Conservation (phyloP, 2,329 filamentous ascomycete species). For the Emmonsiellopsis sp. region DNA sequence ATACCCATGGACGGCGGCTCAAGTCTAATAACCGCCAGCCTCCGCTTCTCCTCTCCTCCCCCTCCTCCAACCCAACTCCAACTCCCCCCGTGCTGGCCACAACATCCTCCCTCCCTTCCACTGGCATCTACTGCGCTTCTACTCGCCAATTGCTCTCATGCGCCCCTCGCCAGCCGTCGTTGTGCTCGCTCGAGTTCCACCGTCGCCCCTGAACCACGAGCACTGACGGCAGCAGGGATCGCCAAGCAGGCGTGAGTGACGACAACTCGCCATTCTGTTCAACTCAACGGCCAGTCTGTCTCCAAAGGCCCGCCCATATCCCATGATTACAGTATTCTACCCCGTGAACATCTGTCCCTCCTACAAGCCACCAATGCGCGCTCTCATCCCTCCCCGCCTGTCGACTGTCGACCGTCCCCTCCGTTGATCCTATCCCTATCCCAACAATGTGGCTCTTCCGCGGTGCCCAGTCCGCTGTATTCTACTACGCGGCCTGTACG, state of each 20-base stretch:
- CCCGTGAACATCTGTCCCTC: too few species aligned
- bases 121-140: background rate
- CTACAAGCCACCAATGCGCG: background rate
- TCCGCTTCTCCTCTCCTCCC: too few species aligned
- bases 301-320: too few species aligned
- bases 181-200: background rate
- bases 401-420: background rate
- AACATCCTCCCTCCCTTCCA: background rate
- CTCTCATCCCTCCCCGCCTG: background rate
- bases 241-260: too few species aligned
- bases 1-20: too few species aligned
- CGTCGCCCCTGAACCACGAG: background rate
- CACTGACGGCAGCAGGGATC: too few species aligned
- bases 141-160: background rate
- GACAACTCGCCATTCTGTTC: too few species aligned
- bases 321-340: background rate
- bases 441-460: slow-evolving; percentile 38
- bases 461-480: slow-evolving; percentile 41
- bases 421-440: too few species aligned
- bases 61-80: background rate
- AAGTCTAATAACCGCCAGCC: too few species aligned
- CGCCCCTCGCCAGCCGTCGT: background rate
- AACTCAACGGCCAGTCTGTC: too few species aligned
- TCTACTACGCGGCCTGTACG: slow-evolving; percentile 42
- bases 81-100: background rate